Evolutionary conservation across 2,329 filamentous ascomycete species (phyloP).

Genomic region (Microsporum ferrugineum): DNA sequence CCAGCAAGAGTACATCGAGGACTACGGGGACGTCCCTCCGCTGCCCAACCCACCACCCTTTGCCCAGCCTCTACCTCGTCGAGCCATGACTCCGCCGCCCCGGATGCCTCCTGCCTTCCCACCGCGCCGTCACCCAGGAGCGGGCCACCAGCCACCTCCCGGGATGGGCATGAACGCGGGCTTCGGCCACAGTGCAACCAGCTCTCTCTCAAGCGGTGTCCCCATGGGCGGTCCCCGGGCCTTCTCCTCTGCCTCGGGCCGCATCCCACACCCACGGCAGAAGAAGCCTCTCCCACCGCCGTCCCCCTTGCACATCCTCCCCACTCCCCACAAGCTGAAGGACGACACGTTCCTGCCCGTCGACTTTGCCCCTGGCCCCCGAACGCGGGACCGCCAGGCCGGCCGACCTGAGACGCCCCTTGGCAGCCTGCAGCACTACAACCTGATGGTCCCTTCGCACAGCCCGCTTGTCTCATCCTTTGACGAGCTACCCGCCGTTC

Average conservation of each 20-base stretch:
- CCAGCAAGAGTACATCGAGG: conserved; percentile 56
- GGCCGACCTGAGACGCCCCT: conserved; percentile 54
- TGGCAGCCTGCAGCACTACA: conserved; percentile 55
- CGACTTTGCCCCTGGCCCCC: conserved; percentile 76
- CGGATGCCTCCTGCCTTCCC: conserved; percentile 50
- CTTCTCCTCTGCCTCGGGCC: conserved; percentile 51
- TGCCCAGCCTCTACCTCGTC: conserved; percentile 71
- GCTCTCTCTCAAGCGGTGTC: conserved; percentile 17
- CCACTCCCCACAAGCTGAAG: conserved; percentile 71
- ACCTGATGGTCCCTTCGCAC: conserved; percentile 58
- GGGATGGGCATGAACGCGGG: conserved; percentile 18
- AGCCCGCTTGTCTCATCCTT: conserved; percentile 74
- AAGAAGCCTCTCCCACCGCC: conserved; percentile 60
- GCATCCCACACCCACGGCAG: conserved; percentile 36
- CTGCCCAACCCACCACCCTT: conserved; percentile 46
- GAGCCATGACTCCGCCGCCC: conserved; percentile 92
- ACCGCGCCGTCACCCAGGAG: conserved; percentile 23
- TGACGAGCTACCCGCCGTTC: conserved; percentile 73
- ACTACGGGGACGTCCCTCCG: conserved; percentile 51
- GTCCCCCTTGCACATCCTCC: conserved; percentile 59
- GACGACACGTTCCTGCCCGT: conserved; percentile 66
- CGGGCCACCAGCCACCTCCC: conserved; percentile 9
- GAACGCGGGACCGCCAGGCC: conserved; percentile 53
- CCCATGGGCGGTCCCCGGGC: conserved; percentile 40
- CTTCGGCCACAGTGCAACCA: conserved; percentile 15